Conservation (phyloP, 2,329 filamentous ascomycete species). For the Penicillium olsonii region DNA sequence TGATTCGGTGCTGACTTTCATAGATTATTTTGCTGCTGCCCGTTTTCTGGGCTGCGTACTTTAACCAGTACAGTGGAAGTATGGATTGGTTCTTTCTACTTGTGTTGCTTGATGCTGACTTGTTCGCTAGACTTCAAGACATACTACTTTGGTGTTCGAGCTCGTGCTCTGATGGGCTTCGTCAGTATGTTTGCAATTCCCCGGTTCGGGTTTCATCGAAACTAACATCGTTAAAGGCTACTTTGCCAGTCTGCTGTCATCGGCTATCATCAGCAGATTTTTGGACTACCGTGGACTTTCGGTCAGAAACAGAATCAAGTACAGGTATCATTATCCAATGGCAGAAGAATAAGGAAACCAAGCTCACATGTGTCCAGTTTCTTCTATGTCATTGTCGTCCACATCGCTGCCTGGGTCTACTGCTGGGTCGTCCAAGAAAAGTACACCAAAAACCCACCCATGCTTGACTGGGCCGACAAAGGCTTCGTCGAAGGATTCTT, state of each 20-base stretch:
- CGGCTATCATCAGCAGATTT: slow-evolving; percentile 47
- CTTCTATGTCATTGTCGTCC: slow-evolving; percentile 49
- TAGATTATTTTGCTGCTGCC: slow-evolving; percentile 45
- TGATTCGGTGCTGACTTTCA: slow-evolving; percentile 11
- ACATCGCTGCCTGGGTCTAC: slow-evolving; percentile 54
- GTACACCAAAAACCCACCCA: slow-evolving; percentile 46
- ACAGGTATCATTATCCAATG: slow-evolving; percentile 19
- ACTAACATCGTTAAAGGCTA: slow-evolving; percentile 27
- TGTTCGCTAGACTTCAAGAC: slow-evolving; percentile 48
- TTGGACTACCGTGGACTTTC: slow-evolving; percentile 46
- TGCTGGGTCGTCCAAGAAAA: slow-evolving; percentile 57
- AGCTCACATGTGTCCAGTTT: slow-evolving; percentile 29
- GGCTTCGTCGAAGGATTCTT: slow-evolving; percentile 53
- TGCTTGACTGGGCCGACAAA: slow-evolving; percentile 44
- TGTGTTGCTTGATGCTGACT: slow-evolving; percentile 2
- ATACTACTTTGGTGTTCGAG: slow-evolving; percentile 51
- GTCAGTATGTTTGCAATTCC: slow-evolving; percentile 27
- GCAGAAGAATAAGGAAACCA: not conserved
- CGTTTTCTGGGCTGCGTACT: slow-evolving; percentile 49
- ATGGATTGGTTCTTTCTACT: not conserved
- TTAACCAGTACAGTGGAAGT: slow-evolving; percentile 48
- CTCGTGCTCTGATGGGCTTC: slow-evolving; percentile 52
- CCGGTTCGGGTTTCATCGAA: too few relatives aligned
- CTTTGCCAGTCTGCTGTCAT: slow-evolving; percentile 47
- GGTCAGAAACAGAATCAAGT: slow-evolving; percentile 46